Evolutionary conservation across 2,329 filamentous ascomycete species (phyloP).

Genomic region (Nemania sp.): DNA sequence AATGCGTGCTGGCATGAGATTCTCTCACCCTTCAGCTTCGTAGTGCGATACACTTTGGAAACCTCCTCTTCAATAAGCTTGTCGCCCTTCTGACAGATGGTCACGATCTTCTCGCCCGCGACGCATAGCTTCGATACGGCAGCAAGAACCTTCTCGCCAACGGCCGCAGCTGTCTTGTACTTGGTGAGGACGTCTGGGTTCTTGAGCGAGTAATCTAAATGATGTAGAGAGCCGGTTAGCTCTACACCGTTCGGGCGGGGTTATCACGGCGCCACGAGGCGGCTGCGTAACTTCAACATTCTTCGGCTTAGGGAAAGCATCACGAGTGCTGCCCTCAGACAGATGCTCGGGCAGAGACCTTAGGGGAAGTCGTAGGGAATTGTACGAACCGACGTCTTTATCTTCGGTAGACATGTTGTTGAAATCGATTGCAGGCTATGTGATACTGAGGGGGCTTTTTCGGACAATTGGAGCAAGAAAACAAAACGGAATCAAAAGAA

Average conservation of each 20-base stretch:
- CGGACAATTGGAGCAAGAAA: conserved; percentile 3
- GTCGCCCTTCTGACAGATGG: conserved; percentile 94
- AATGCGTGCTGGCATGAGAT: conserved; percentile 1
- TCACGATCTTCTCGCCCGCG: conserved; percentile 88
- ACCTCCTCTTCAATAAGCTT: conserved; percentile 93
- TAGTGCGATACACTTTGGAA: conserved; percentile 95
- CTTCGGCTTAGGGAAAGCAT: conserved; percentile 1
- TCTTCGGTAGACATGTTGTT: conserved; percentile 28
- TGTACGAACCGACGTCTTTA: conserved; percentile 28
- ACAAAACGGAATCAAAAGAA: conserved; percentile 1
- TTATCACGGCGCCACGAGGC: too few relatives aligned
- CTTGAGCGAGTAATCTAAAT: conserved; percentile 84
- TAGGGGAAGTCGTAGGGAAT: neutral
- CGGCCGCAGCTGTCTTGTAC: conserved; percentile 95
- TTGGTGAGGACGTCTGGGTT: conserved; percentile 97
- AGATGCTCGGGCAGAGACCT: too few relatives aligned
- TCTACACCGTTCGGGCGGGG: neutral
- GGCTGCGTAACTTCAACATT: too few relatives aligned
- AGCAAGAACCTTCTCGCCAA: conserved; percentile 93
- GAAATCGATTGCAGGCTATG: conserved; percentile 4
- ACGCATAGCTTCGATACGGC: conserved; percentile 75
- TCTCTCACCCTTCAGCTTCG: conserved; percentile 89
- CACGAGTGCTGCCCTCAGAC: neutral
- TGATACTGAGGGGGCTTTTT: neutral
- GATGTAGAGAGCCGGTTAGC: conserved; percentile 25